Conservation (phyloP, 371 early-diverging fungal genomes). For the Mucor racemosus region DNA sequence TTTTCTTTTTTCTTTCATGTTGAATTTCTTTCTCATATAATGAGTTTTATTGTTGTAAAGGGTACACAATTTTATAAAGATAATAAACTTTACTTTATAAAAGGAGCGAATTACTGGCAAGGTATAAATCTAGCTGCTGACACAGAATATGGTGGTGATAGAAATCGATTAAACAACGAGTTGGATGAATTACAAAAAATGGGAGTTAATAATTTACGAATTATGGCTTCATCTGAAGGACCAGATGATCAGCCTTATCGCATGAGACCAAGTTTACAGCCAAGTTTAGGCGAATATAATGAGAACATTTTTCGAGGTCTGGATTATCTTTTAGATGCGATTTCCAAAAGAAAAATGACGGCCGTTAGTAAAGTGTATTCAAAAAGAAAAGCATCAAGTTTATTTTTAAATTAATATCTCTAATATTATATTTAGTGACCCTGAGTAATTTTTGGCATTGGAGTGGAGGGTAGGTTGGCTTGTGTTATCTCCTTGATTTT, state of each 20-base stretch:
- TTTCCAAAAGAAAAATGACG: slow-evolving; percentile 55
- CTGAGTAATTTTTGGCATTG: slow-evolving; percentile 68
- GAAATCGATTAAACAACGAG: slow-evolving; percentile 55
- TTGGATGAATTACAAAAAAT: slow-evolving; percentile 46
- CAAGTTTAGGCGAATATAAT: slow-evolving; percentile 58
- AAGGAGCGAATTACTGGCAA: slow-evolving; percentile 76
- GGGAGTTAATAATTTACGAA: slow-evolving; percentile 67
- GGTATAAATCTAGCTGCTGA: slow-evolving; percentile 69
- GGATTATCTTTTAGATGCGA: slow-evolving; percentile 55
- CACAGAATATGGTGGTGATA: slow-evolving; percentile 48
- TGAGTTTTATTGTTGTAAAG: slow-evolving; percentile 31
- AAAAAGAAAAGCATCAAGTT: neutral
- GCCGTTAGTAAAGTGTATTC: slow-evolving; percentile 44
- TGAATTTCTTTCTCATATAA: slow-evolving; percentile 12
- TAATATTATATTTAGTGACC: slow-evolving; percentile 32
- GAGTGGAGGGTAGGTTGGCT: slow-evolving; percentile 55
- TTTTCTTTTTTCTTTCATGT: slow-evolving; percentile 9
- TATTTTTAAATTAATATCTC: neutral
- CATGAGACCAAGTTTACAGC: slow-evolving; percentile 64
- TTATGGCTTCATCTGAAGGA: slow-evolving; percentile 70
- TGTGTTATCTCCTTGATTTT: neutral
- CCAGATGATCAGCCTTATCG: slow-evolving; percentile 66
- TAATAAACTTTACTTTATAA: slow-evolving; percentile 41
- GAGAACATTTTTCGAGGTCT: slow-evolving; percentile 31
- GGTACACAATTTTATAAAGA: slow-evolving; percentile 31